These are phyloP conservation scores for Fraxinus ornus DNA, from an alignment of 305 asterid species.

Conservation along the genomic window DNA sequence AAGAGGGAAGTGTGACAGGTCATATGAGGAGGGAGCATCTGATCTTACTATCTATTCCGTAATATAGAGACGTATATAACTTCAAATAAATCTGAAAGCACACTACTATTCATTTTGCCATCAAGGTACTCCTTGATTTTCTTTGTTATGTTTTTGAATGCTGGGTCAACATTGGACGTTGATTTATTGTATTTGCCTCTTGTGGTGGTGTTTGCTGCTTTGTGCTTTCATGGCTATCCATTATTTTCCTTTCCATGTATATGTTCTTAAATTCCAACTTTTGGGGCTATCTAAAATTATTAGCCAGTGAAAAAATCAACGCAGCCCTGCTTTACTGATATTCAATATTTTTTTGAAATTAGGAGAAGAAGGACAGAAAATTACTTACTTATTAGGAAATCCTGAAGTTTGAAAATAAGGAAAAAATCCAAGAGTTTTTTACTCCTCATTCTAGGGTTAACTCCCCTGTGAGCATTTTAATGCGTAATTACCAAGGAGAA, in stretches of 20 bases:
- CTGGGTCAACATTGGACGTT: not conserved
- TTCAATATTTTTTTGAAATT: not conserved
- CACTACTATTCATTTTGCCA: not conserved
- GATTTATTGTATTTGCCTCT: not conserved
- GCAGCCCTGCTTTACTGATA: not conserved
- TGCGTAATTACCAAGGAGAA: not conserved
- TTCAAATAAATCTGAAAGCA: not conserved
- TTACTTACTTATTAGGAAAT: not conserved
- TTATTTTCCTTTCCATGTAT: not conserved
- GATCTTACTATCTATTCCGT: not conserved
- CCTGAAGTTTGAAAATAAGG: not conserved
- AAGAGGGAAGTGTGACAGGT: not conserved
- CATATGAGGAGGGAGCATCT: not conserved
- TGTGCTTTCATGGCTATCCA: not conserved
- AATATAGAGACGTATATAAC: not conserved
- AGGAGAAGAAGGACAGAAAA: not conserved
- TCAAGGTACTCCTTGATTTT: not conserved
- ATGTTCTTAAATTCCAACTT: not conserved
- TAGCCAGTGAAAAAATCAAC: not conserved
- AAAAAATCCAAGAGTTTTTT: not conserved
- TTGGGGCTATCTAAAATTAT: not conserved
- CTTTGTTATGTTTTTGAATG: not conserved
- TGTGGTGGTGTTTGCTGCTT: not conserved
- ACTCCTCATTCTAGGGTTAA: not conserved
- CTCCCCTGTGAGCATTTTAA: not conserved